A percentile compares a stretch with the other conserved stretches of the same genome.
phyloP scores from a whole-genome alignment of 2,329 filamentous ascomycete species.

The Stachybotrys chartarum region DNA sequence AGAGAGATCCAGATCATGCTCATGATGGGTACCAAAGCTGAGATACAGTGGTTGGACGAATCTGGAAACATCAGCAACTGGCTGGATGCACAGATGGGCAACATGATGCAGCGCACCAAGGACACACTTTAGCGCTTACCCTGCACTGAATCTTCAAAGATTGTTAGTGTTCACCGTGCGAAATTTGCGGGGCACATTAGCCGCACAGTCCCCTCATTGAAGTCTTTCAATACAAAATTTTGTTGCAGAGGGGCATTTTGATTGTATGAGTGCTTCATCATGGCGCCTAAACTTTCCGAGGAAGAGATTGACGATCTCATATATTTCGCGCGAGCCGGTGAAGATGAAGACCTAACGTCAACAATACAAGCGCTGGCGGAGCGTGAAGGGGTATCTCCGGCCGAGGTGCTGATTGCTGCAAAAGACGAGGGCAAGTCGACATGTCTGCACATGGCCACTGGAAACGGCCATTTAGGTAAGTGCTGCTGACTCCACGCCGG shows the following conservation, averaged over 20 bases:
- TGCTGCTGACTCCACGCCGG: background rate
- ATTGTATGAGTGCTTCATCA: slow-evolving; percentile 13
- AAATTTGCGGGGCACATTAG: slow-evolving; percentile 22
- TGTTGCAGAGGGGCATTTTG: background rate
- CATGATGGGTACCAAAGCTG: slow-evolving; percentile 65
- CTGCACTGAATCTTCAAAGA: slow-evolving; percentile 5
- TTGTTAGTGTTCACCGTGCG: slow-evolving; percentile 21
- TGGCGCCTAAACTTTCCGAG: slow-evolving; percentile 53
- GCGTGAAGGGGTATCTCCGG: slow-evolving; percentile 50
- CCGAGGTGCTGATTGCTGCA: slow-evolving; percentile 62
- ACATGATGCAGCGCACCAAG: slow-evolving; percentile 1
- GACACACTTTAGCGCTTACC: slow-evolving; percentile 8
- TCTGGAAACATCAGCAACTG: slow-evolving; percentile 41
- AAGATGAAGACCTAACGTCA: slow-evolving; percentile 59
- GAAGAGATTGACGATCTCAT: slow-evolving; percentile 89
- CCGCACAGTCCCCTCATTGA: slow-evolving; percentile 31
- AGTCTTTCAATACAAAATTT: slow-evolving; percentile 20
- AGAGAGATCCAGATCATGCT: slow-evolving; percentile 66
- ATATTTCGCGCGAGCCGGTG: slow-evolving; percentile 76
- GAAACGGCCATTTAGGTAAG: slow-evolving; percentile 78
- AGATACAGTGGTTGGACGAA: slow-evolving; percentile 65
- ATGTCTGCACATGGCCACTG: slow-evolving; percentile 84
- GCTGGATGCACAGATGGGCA: slow-evolving; percentile 36
- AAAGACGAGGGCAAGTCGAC: slow-evolving; percentile 73
- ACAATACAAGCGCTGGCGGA: slow-evolving; percentile 52